Evolutionary conservation across 2,329 filamentous ascomycete species (phyloP), one percentile per base, ranked within the genome.

Genomic region (Monosporascus sp.): DNA sequence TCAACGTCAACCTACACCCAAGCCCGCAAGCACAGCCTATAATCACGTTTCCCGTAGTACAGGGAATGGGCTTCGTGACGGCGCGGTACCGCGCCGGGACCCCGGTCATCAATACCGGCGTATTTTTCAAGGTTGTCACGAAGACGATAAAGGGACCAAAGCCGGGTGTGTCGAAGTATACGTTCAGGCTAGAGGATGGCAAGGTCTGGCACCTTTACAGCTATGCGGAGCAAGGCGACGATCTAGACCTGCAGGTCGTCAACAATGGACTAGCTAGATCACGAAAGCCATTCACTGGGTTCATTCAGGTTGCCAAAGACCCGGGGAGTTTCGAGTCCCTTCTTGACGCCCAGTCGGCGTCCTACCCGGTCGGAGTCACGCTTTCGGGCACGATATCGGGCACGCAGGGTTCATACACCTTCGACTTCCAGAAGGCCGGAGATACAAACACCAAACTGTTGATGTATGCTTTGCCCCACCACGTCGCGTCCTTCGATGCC

Each of bases 381-480:
- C 71, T 97, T 24, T 80, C 81, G 4, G 93, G 89, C 1, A 78
- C 78, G 4, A 79, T 80, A 1, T 70, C 72, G 44, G 83, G 81
- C 2, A 72, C 73, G 0, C 73, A 72, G 11, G 93, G 90, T 11
- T 82, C 76, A 2, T 99, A 97, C 67, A 82, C 73, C 0, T 81
- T 97, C 53, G 72, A 73, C 0, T 97, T 89, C 73, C 71, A 74
- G n/a, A 93, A 89, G 63, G 79, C 75, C 1, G 93, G 92, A 6
- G 75, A 83, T 37, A 66, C 76, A 17, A 69, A 72, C 6, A 74
- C 81, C 17, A 80, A 75, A 54, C 74, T 96, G 22, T 76, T 94
- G 57, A 94, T 96, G 85, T 97, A 88, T 67, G 89, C 89, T 17
- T 74, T 99, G 47, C 90, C 92, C 22, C 94, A 97, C 68, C 94